Percentiles rank a stretch among this genome's conserved stretches.
Evolutionary conservation across 768 basidiomycete genomes (phyloP).

Genomic region (Tulasnella sp.): DNA sequence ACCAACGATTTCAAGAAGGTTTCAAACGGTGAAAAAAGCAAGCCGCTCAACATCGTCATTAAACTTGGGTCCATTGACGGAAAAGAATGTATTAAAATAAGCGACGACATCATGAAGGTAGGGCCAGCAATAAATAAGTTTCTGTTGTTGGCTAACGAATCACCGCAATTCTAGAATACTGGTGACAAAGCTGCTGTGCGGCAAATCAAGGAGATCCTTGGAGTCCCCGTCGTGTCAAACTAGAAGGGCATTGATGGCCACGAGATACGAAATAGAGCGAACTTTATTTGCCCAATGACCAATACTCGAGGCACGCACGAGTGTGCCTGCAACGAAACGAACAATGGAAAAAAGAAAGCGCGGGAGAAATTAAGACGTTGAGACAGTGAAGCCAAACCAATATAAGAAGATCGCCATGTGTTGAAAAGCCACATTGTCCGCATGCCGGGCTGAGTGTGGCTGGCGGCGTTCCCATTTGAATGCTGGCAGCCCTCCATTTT

Average conservation of each 20-base stretch:
- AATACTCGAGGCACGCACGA: not conserved
- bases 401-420: not conserved
- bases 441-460: too few species aligned
- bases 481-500: not conserved
- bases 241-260: not conserved
- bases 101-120: constrained; percentile 88
- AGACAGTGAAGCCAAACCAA: not conserved
- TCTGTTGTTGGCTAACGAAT: not conserved
- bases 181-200: constrained; percentile 64
- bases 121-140: not conserved
- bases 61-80: constrained; percentile 79
- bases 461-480: too few species aligned
- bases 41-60: constrained; percentile 92
- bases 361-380: not conserved
- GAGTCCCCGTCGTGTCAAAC: constrained; percentile 26
- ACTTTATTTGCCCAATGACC: not conserved
- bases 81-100: constrained; percentile 86
- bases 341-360: not conserved
- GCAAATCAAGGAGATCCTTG: constrained; percentile 55
- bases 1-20: constrained; percentile 78
- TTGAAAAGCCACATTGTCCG: too few species aligned
- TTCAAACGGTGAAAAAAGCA: constrained; percentile 63
- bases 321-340: not conserved
- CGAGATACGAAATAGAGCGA: not conserved
- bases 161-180: constrained; percentile 57